Evolutionary conservation across 495 filamentous ascomycete genomes (phyloP), one percentile per base, ranked within the genome.

Genomic region (Tuber aestivum): DNA sequence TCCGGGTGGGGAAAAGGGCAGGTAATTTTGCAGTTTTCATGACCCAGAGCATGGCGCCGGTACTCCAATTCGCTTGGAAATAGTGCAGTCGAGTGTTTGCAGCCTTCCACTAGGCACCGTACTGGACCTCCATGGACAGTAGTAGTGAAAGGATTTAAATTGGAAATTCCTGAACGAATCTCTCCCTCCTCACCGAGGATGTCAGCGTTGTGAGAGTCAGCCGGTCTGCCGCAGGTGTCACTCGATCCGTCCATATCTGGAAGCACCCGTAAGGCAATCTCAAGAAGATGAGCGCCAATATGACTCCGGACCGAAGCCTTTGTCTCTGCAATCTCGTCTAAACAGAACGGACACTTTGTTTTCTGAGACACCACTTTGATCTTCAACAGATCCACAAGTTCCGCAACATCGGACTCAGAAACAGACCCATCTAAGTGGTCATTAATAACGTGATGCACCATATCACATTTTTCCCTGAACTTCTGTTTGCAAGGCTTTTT

Each of bases 221-320:
- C 44, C 44, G 44, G 3, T 72, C 44, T 23, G 21, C 37, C 45
- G 27, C 32, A 12, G 41, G 35, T 45, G 42, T 72, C 40, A 23
- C 45, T 68, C 40, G 68, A 41, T 37, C 4, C 3, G 32, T 76
- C 75, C 16, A 38, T 21, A 12, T 56, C 41, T 5, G 75, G 42
- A 4, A 76, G 68, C 56, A 37, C 42, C 35, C n/a, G 70, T 21
- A 76, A 38, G 42, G 75, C 75, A 70, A 76, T 42, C 27, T 76
- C 75, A 12, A 73, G 70, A 27, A 76, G 41, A 61, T 76, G 71
- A 32, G 75, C n/a, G 20, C 75, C 75, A 38, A 76, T 61, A 21
- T 73, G 75, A 21, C 9, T 8, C n/a, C 45, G 35, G 23, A 76
- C 42, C 1, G 75, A 76, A 21, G 2, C 3, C 35, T n/a, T 42